Conservation (phyloP, 2,329 filamentous ascomycete genomes). For the Coleophoma crateriformis region DNA sequence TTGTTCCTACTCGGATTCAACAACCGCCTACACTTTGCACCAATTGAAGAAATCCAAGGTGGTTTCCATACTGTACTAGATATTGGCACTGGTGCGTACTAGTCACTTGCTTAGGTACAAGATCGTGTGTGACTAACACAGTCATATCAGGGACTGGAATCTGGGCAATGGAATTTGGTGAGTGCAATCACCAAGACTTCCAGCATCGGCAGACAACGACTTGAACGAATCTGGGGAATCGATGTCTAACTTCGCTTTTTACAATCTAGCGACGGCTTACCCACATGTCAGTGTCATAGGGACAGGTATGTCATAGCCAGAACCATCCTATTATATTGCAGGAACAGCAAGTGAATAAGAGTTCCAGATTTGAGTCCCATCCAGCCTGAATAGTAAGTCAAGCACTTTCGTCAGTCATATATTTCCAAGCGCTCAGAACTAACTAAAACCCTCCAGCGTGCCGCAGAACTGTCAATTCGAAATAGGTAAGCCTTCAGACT, state of each 20-base stretch:
- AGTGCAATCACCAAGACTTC: not conserved
- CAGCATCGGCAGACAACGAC: not conserved
- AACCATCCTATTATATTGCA: not conserved
- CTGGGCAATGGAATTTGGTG: conserved; percentile 27
- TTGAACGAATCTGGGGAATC: not conserved
- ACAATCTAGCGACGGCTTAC: not conserved
- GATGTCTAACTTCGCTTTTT: not conserved
- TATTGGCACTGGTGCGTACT: conserved; percentile 24
- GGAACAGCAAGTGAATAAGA: not conserved
- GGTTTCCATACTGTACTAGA: conserved; percentile 26
- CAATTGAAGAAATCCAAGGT: not conserved
- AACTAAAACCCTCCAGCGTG: conserved; percentile 34
- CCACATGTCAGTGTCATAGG: conserved; percentile 30
- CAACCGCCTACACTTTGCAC: conserved; percentile 1
- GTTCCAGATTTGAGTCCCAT: conserved; percentile 55
- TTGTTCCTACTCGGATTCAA: not conserved
- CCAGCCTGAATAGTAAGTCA: conserved; percentile 38
- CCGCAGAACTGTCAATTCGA: conserved; percentile 69
- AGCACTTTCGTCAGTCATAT: not conserved
- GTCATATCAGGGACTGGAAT: conserved; percentile 27
- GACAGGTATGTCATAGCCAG: conserved; percentile 28
- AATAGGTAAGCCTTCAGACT: conserved; percentile 28
- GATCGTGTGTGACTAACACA: not conserved
- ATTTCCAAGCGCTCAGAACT: not conserved
- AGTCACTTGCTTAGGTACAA: no score